phyloP scores from a whole-genome alignment of 2,329 filamentous ascomycete species.

The Alternaria infectoria region DNA sequence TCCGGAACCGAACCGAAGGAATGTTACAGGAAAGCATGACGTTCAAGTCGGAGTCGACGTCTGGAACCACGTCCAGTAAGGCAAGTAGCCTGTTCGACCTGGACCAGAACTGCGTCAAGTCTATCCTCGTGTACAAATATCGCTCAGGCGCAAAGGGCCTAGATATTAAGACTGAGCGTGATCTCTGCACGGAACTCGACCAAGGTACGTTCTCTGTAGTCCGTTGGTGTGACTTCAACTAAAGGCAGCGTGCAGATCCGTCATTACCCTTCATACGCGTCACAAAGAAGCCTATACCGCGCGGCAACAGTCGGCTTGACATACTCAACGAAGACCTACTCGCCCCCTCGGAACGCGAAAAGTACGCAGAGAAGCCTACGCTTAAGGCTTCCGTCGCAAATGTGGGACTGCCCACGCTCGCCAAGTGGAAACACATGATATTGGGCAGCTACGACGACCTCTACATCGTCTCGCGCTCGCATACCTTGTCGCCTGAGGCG shows the following conservation, averaged over 20 bases:
- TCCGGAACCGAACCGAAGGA: constrained; percentile 2
- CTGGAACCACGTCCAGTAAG: constrained; percentile 42
- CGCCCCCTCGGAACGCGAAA: constrained; percentile 40
- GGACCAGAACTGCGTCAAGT: constrained; percentile 51
- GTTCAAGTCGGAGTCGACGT: constrained; percentile 54
- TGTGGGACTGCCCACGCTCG: constrained; percentile 52
- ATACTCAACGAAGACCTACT: constrained; percentile 55
- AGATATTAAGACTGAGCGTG: constrained; percentile 52
- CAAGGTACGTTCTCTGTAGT: constrained; percentile 33
- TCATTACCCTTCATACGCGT: constrained; percentile 51
- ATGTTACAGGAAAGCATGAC: constrained; percentile 42
- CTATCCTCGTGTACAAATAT: constrained; percentile 56
- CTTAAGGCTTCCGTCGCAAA: constrained; percentile 56
- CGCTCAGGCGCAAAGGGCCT: constrained; percentile 48
- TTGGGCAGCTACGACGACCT: constrained; percentile 55
- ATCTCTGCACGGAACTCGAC: constrained; percentile 50
- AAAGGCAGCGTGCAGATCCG: constrained; percentile 46
- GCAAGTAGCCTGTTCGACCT: constrained; percentile 53
- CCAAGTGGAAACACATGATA: constrained; percentile 55
- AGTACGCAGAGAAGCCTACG: constrained; percentile 53
- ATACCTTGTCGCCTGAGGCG: constrained; percentile 39
- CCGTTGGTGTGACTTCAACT: background rate
- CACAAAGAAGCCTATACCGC: constrained; percentile 55
- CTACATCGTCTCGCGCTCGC: constrained; percentile 57
- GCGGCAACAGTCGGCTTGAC: constrained; percentile 54